Evolutionary conservation across 495 filamentous ascomycete genomes (phyloP).

Genomic region (Lindgomyces ingoldianus): DNA sequence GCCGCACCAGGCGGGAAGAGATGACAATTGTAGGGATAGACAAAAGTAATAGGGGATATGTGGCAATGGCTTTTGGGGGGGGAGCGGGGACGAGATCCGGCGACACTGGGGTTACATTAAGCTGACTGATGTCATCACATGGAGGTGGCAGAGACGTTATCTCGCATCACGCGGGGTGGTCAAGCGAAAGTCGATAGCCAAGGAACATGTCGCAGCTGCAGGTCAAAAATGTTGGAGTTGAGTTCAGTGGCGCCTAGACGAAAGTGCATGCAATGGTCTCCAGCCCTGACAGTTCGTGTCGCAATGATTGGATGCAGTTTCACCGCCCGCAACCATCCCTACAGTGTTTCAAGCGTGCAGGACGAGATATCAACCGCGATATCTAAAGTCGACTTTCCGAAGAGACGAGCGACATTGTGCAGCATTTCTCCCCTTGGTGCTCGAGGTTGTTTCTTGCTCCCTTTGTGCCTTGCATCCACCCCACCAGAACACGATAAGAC

Average conservation of each 20-base stretch:
- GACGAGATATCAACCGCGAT: constrained; percentile 7
- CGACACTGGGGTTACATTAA: neutral
- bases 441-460: no score
- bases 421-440: neutral
- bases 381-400: neutral
- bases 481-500: neutral
- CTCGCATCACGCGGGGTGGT: neutral
- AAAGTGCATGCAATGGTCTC: constrained; percentile 19
- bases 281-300: constrained; percentile 30
- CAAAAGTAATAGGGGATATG: no score
- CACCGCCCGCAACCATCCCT: constrained; percentile 14
- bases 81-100: no score
- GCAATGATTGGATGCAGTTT: constrained; percentile 30
- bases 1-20: neutral
- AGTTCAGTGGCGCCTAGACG: no score
- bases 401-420: no score
- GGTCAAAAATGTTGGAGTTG: no score
- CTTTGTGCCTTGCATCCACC: neutral
- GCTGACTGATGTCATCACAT: neutral
- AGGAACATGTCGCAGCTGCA: no score
- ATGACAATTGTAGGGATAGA: neutral
- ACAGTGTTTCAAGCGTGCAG: constrained; percentile 15
- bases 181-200: neutral
- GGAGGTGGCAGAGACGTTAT: neutral
- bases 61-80: neutral